Conservation (phyloP, 2,329 filamentous ascomycete genomes). For the Aspergillus flavus region DNA sequence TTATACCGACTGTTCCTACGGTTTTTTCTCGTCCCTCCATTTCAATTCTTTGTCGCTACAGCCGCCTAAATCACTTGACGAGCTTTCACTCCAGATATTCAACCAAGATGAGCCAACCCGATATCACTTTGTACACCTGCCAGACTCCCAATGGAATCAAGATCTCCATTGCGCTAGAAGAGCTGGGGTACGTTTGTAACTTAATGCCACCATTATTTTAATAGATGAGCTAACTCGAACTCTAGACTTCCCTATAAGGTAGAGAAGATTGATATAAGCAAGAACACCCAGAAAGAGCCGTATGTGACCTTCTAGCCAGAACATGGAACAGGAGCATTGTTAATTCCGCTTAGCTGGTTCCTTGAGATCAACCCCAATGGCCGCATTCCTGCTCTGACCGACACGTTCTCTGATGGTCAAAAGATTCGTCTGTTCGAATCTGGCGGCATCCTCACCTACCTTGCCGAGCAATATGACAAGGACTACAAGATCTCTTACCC, state of each 20-base stretch:
- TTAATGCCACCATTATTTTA: background rate
- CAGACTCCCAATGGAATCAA: conserved; percentile 91
- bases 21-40: background rate
- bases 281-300: conserved; percentile 77
- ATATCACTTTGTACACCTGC: conserved; percentile 80
- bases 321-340: background rate
- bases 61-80: background rate
- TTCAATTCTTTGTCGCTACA: background rate
- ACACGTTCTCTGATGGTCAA: conserved; percentile 73
- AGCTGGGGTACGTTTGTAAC: conserved; percentile 60
- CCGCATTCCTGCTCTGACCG: conserved; percentile 83
- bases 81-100: background rate
- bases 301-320: conserved; percentile 22
- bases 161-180: conserved; percentile 81
- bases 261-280: conserved; percentile 69
- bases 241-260: conserved; percentile 71
- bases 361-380: conserved; percentile 91
- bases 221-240: conserved; percentile 19
- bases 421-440: conserved; percentile 79
- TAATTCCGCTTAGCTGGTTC: conserved; percentile 64
- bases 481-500: conserved; percentile 84
- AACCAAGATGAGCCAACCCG: conserved; percentile 45
- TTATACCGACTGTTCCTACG: background rate
- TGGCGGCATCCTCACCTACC: conserved; percentile 81
- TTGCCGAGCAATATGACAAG: conserved; percentile 77